Evolutionary conservation across 176 grass and related monocot genomes (phyloP), one percentile per base, ranked within the genome.

Genomic region (Rhynchospora pubera): DNA sequence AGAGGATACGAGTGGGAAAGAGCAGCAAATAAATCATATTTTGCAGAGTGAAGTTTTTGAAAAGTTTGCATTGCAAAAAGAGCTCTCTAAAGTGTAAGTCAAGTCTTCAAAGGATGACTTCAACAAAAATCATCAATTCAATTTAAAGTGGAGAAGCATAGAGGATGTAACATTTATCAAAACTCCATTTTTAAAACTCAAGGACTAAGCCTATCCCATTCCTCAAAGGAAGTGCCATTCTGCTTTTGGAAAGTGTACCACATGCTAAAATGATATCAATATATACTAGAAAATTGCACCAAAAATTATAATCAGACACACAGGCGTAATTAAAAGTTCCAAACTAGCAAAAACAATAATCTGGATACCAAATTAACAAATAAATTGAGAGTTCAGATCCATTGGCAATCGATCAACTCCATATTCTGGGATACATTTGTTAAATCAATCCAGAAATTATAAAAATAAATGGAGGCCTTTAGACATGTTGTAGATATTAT

Each of bases 21-120:
- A 47, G 67, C 46, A 77, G 24, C 8, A 6, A 77, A 77, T 23
- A 56, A 77, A 55, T 77, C 23, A 56, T 32, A 77, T 9, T 9
- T 77, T 56, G 47, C 48, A 71, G 46, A 76, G 47, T 55, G 30
- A 56, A 77, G 23, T 53, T 30, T 76, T 7, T 55, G 12, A 53
- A 76, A 77, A 77, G 48, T 30, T 77, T 56, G 72, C 50, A 18
- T 32, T 77, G 72, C 72, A 77, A 77, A 77, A 34, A 14, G 50
- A 77, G 10, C 30, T 56, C 32, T 55, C 56, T 77, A 77, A 77
- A 77, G 48, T 77, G 24, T 13, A 50, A 77, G 72, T 32, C 24
- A 34, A 77, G 56, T 75, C 21, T 75, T 28, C 11, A 50, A 75
- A 28, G 71, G 24, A 9, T 4, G 16, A 24, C 46, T 32, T 16